Conservation (phyloP, 2,329 filamentous ascomycete species). For the Fusarium sp. region DNA sequence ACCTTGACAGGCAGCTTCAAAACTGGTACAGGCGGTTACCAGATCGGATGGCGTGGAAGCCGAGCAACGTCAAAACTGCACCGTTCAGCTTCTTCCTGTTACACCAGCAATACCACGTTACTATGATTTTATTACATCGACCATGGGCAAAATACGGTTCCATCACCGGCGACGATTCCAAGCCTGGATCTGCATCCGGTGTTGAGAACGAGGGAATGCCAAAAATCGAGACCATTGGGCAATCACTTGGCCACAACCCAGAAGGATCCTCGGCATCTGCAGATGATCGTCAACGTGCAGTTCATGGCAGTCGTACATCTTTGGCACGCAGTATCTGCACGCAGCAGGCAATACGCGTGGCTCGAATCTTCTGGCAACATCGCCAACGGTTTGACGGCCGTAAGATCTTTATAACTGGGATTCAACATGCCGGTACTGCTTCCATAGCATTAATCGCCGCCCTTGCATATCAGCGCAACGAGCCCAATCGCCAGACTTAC, state of each 20-base stretch:
- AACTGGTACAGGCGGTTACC: slow-evolving; percentile 65
- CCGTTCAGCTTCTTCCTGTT: slow-evolving; percentile 64
- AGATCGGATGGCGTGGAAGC: slow-evolving; percentile 60
- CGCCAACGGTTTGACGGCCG: slow-evolving; percentile 62
- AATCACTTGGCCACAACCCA: slow-evolving; percentile 31
- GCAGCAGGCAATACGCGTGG: slow-evolving; percentile 64
- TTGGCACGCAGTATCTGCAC: slow-evolving; percentile 64
- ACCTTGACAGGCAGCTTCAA: slow-evolving; percentile 64
- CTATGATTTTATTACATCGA: slow-evolving; percentile 63
- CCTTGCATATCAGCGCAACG: slow-evolving; percentile 51
- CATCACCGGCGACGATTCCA: slow-evolving; percentile 48
- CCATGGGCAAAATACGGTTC: slow-evolving; percentile 64
- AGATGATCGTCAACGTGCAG: slow-evolving; percentile 50
- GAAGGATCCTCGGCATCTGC: slow-evolving; percentile 42
- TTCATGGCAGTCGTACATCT: slow-evolving; percentile 56
- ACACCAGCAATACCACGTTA: slow-evolving; percentile 66
- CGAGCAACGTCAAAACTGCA: slow-evolving; percentile 61
- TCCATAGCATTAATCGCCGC: slow-evolving; percentile 65
- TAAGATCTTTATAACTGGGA: slow-evolving; percentile 61
- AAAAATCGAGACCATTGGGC: slow-evolving; percentile 23
- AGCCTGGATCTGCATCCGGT: slow-evolving; percentile 49
- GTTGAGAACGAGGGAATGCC: slow-evolving; percentile 42
- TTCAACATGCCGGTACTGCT: slow-evolving; percentile 66
- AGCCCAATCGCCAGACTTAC: slow-evolving; percentile 53
- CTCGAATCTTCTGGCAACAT: slow-evolving; percentile 66